Evolutionary conservation across 192 early-diverging fungal species (phyloP), one percentile per base, ranked within the genome.

Genomic region (Podila epicladia): DNA sequence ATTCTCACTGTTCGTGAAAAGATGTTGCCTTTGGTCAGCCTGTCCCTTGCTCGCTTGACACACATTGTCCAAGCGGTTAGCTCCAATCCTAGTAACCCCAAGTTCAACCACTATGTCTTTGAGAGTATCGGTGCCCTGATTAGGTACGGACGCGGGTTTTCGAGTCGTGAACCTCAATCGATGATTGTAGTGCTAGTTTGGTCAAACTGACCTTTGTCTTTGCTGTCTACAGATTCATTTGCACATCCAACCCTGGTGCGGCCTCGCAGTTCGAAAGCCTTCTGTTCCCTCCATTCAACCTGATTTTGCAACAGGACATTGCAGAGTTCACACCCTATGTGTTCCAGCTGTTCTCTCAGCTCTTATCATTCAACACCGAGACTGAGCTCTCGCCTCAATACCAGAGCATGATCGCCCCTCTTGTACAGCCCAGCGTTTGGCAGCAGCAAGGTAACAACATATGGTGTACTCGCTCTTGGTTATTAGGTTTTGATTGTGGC

Each of bases 51-150:
- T 45, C 89, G 93, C 57, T 80, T 98, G 73, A 96, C 92, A 1
- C 84, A 82, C 24, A 94, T 98, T 60, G 87, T 98, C 70, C 86
- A 85, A 19, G 88, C 92, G 61, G 93, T 99, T 11, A 93, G 93
- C 84, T 91, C 92, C 74, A 99, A 99, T 82, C 98, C 98, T 35
- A 95, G 93, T 83, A 99, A 99, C 83, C 97, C 98, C 1, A 92
- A 90, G 45, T 99, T 99, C 92, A 99, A 94, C 82, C 97, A 99
- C 85, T 99, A 92, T 84, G 83, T 94, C 58, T 99, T 99, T 82
- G 98, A 99, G 82, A 89, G 94, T 24, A 86, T 99, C 64, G 95
- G 92, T 19, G 91, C 94, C 28, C 82, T 99, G 75, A 94, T 96
- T 69, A 84, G 88, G 86, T 91, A 65, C 24, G 13, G 0, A 15